Evolutionary conservation across 2,329 filamentous ascomycete species (phyloP).

Genomic region (Ophioceras dolichostomum): DNA sequence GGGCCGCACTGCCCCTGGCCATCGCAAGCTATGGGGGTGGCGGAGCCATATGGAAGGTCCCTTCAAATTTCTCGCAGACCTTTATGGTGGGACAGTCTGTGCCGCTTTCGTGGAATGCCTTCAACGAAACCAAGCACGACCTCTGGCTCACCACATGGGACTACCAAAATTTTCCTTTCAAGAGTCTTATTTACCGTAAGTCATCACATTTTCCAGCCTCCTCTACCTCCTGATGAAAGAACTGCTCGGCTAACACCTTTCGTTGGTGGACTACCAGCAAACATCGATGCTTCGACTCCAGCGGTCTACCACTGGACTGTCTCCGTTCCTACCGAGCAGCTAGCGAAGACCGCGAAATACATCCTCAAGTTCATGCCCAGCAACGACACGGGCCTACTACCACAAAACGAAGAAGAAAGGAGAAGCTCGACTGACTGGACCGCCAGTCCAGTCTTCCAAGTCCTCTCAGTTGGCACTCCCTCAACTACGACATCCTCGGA

Average conservation of each 20-base stretch:
- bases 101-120: neutral
- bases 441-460: neutral
- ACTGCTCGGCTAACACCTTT: no score
- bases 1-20: neutral
- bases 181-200: no score
- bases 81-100: neutral
- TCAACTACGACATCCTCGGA: neutral
- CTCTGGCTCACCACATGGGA: neutral
- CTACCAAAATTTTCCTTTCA: no score
- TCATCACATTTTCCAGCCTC: no score
- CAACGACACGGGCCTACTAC: no score
- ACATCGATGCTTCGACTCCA: neutral
- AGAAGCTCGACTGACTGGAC: neutral
- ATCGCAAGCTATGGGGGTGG: neutral
- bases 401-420: no score
- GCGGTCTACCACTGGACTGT: neutral
- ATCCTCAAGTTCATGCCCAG: neutral
- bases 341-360: neutral
- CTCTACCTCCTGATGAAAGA: no score
- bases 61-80: neutral
- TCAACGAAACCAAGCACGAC: neutral
- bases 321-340: neutral
- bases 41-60: neutral
- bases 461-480: neutral
- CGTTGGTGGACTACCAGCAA: no score